These are phyloP conservation scores for Fusarium musae DNA, from an alignment of 2,329 filamentous ascomycete species.

Conservation along the genomic window DNA sequence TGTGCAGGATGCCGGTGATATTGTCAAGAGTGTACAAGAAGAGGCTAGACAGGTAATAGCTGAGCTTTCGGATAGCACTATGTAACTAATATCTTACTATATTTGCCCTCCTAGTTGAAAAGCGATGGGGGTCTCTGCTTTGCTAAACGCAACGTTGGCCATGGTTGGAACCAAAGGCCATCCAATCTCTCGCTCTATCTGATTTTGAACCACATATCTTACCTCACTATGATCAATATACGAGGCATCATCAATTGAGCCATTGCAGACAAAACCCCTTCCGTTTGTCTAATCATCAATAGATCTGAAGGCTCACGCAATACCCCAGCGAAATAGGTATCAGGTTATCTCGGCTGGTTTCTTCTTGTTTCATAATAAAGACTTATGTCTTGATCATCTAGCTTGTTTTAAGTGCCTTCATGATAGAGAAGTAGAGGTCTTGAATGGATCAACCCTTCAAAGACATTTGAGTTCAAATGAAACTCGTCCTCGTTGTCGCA, in stretches of 20 bases:
- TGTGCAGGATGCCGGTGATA: constrained; percentile 52
- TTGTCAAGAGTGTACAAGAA: constrained; percentile 49
- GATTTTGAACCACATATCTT: neutral
- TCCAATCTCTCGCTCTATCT: neutral
- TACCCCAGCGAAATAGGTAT: neutral
- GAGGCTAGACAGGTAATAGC: constrained; percentile 40
- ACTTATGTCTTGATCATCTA: too few relatives aligned
- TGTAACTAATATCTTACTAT: neutral
- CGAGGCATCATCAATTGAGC: fast-evolving
- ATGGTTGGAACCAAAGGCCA: neutral
- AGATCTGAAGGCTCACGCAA: neutral
- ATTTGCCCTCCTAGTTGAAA: neutral
- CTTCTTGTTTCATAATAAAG: neutral
- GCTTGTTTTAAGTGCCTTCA: neutral
- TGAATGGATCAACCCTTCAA: neutral
- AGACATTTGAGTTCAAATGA: neutral
- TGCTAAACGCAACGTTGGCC: neutral
- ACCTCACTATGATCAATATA: too few relatives aligned
- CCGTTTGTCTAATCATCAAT: neutral
- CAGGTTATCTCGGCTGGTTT: neutral
- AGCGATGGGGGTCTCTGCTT: neutral
- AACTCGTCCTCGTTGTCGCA: neutral
- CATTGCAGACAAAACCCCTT: neutral
- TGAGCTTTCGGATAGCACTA: neutral
- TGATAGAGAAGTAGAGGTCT: neutral